Evolutionary conservation across 164 flowering plant genomes (phyloP), one percentile per base, ranked within the genome.

Genomic region (Macadamia integrifolia): DNA sequence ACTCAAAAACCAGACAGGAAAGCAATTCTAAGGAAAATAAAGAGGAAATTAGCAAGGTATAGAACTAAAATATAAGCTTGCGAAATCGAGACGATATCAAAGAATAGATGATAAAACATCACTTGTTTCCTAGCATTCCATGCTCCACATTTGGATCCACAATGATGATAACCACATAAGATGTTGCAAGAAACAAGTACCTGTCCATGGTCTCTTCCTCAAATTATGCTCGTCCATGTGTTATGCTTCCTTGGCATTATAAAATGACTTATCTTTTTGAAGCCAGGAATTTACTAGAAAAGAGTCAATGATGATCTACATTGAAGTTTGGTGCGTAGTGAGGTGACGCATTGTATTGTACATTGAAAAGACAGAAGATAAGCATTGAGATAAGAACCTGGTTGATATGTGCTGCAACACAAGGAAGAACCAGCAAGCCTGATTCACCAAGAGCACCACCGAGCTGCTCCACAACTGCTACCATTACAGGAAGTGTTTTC

Each of bases 401-500:
- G 80, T 75, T 84, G 67, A 93, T 62, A 81, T 93, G 98, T 9
- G 97, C 94, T 40, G 96, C 98, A 48, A 93, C 90, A 75, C 97
- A 91, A 56, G 98, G 98, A 76, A 93, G 92, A 81, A 91, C 89
- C 64, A 91, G 77, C 79, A 93, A 74, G 64, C 97, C 96, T 57
- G 97, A 77, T 83, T 85, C 91, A 57, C 98, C 96, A 35, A 91
- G 72, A 57, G 89, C 88, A 74, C 96, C 96, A 65, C 86, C 86
- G 50, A 93, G 93, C 79, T 89, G 92, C 73, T 93, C 96, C 50
- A 88, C 97, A 9, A 93, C 94, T 10, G 98, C 96, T 64, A 87
- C 90, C 91, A 84, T 79, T 29, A 93, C 97, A 13, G 98, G 97
- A 66, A 93, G 77, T 15, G 98, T 91, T 93, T 93, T 93, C 98